Percentiles rank a stretch among this genome's conserved stretches.
Conservation (phyloP, 768 basidiomycete species). For the Trametopsis cervina region DNA sequence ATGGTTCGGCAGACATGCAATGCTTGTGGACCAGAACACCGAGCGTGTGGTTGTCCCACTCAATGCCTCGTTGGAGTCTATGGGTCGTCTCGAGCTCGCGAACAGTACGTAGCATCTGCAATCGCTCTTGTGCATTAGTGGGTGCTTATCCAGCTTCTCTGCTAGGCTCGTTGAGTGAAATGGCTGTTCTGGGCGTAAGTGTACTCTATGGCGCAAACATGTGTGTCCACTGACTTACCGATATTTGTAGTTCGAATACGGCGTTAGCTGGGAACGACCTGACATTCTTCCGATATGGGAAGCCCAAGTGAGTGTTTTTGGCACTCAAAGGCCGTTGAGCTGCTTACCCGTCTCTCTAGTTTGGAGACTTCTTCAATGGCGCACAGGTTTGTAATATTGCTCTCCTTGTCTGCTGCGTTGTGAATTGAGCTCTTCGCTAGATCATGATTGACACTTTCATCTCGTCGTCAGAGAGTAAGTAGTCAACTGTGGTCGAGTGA, state of each 20-base stretch:
- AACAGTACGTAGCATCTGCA: constrained; percentile 53
- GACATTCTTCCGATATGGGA: constrained; percentile 86
- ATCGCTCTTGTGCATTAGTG: neutral
- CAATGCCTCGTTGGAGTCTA: constrained; percentile 56
- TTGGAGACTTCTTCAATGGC: constrained; percentile 92
- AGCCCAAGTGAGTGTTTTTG: constrained; percentile 54
- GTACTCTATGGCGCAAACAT: neutral
- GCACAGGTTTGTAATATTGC: constrained; percentile 42
- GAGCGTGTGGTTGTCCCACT: constrained; percentile 78
- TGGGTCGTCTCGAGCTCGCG: constrained; percentile 75
- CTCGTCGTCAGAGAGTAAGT: constrained; percentile 74
- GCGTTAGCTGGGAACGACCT: constrained; percentile 84
- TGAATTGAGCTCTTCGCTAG: constrained; percentile 30
- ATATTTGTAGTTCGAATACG: constrained; percentile 71
- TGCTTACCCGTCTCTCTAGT: constrained; percentile 32
- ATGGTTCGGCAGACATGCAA: constrained; percentile 55
- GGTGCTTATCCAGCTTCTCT: neutral
- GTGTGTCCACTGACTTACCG: constrained; percentile 4
- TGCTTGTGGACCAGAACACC: constrained; percentile 84
- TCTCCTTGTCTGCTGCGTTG: neutral
- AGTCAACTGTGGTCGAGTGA: neutral
- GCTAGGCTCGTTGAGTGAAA: constrained; percentile 79
- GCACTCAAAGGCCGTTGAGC: neutral
- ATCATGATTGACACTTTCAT: constrained; percentile 88
- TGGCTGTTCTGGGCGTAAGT: constrained; percentile 81